Base-by-base conservation (phyloP, 2,329 filamentous ascomycete species). In the Penicillium sp. region DNA sequence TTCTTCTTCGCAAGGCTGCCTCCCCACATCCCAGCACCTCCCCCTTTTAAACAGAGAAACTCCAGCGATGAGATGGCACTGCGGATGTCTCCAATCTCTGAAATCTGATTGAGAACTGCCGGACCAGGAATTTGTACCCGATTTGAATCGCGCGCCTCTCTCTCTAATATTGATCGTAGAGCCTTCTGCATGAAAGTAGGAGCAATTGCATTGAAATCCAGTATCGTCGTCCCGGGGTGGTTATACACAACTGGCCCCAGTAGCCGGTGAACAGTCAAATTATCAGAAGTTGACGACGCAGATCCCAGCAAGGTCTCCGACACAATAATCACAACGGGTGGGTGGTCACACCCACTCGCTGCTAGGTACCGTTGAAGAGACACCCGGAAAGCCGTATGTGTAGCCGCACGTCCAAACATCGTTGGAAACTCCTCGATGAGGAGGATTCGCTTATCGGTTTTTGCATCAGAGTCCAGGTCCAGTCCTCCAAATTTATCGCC, bases 131-230 rank as follows among this genome's bases (percentile, higher is more conserved):
- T 90, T 51, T 84, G 86, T 52, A 83, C 84, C 48, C 91, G 81
- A 4, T 88, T 88, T 2, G 90, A 95, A 60, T 86, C 85, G 14
- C 87, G 81, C 1, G 92, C 88, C 72, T 97, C 92, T 70, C 97
- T 97, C 63, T 88, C 81, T 0, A 97, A 83, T 2, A 96, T 81
- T 2, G 89, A 72, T 51, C 94, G 89, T 4, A 99, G 77, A 1
- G 93, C 93, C 72, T 93, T 96, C 11, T 85, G 81, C 65, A 99
- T 83, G 40, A 93, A 83, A 0, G 93, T 94, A 0, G 91, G 87
- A 0, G 94, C 94, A 56, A 99, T 88, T 11, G 89, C 83, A 66
- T 99, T 99, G 75, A 97, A 99, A 60, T 96, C 92, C 59, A 99
- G 90, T 5, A 89, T 79, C 8, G 84, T 85, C 2, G 91, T 86